Conservation (phyloP, 139 green algal species). For the Eudorina sp. region DNA sequence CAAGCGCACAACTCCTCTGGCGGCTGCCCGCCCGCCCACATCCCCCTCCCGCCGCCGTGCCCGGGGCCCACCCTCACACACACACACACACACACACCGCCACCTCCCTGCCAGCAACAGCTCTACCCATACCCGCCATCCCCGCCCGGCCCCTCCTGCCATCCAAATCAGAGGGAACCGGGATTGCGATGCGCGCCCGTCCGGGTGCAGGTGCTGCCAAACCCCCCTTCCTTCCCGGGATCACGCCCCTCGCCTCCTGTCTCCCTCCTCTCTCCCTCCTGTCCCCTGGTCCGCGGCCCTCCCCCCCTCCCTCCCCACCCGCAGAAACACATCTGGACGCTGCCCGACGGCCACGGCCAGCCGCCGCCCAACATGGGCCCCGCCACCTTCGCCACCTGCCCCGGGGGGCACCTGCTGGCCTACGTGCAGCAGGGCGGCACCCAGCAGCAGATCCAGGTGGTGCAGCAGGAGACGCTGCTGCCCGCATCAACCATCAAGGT, state of each 20-base stretch:
- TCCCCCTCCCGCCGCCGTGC: not conserved
- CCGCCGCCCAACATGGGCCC: slow-evolving; percentile 1
- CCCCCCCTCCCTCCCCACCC: not conserved
- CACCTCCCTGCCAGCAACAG: too few relatives aligned
- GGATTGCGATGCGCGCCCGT: too few relatives aligned
- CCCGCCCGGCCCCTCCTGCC: too few relatives aligned
- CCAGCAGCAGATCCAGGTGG: slow-evolving; percentile 39
- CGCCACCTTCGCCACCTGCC: slow-evolving; percentile 47
- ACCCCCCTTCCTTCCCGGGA: not conserved
- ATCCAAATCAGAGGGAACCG: too few relatives aligned
- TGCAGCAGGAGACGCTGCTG: slow-evolving; percentile 13
- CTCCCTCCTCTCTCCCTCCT: not conserved
- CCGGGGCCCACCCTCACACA: not conserved
- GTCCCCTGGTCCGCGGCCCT: not conserved
- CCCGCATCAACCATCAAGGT: slow-evolving; percentile 47
- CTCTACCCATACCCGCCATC: too few relatives aligned
- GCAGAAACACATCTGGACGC: slow-evolving; percentile 41
- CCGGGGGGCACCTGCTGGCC: slow-evolving; percentile 35
- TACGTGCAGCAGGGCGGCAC: slow-evolving; percentile 40
- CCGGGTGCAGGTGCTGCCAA: too few relatives aligned
- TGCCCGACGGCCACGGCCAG: not conserved
- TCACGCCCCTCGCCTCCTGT: not conserved
- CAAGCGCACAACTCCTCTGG: too few relatives aligned
- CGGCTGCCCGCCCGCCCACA: too few relatives aligned
- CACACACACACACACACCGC: too few relatives aligned